Conservation (phyloP, 1,284 basidiomycete genomes). For the Phellopilus nigrolimitatus region DNA sequence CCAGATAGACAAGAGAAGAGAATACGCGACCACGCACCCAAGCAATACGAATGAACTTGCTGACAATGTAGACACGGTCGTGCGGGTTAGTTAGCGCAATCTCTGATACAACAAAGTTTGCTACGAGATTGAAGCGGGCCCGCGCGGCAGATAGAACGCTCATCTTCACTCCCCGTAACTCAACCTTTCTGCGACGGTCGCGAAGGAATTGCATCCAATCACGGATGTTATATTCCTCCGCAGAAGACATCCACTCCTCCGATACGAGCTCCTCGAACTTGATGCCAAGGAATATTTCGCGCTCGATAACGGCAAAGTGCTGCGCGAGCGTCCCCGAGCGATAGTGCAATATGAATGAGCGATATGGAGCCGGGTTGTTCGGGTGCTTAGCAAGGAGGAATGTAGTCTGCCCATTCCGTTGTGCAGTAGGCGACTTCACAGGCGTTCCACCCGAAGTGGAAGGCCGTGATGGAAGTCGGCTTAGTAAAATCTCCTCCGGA, state of each 20-base stretch:
- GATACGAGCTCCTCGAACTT: conserved; percentile 81
- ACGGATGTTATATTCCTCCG: conserved; percentile 62
- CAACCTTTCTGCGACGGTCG: conserved; percentile 66
- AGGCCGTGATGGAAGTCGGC: conserved; percentile 42
- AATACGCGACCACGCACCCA: conserved; percentile 49
- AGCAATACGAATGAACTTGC: conserved; percentile 83
- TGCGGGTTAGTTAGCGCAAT: conserved; percentile 63
- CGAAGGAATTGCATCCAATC: conserved; percentile 84
- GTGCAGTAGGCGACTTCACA: conserved; percentile 27
- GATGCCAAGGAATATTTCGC: conserved; percentile 78
- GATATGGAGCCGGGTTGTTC: conserved; percentile 37
- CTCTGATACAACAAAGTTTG: conserved; percentile 80
- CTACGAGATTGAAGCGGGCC: conserved; percentile 84
- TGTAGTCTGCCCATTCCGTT: conserved; percentile 24
- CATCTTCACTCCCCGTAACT: conserved; percentile 55
- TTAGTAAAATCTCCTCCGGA: conserved; percentile 64
- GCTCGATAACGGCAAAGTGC: conserved; percentile 85
- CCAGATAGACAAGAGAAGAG: conserved; percentile 14
- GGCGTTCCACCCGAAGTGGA: conserved; percentile 32
- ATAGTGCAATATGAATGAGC: conserved; percentile 64
- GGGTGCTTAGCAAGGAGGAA: conserved; percentile 22
- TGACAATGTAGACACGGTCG: conserved; percentile 64
- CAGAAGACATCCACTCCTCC: conserved; percentile 55
- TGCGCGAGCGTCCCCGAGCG: conserved; percentile 63
- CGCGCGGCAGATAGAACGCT: conserved; percentile 72